Conservation (phyloP, 2,329 filamentous ascomycete genomes). For the Colletotrichum destructivum region DNA sequence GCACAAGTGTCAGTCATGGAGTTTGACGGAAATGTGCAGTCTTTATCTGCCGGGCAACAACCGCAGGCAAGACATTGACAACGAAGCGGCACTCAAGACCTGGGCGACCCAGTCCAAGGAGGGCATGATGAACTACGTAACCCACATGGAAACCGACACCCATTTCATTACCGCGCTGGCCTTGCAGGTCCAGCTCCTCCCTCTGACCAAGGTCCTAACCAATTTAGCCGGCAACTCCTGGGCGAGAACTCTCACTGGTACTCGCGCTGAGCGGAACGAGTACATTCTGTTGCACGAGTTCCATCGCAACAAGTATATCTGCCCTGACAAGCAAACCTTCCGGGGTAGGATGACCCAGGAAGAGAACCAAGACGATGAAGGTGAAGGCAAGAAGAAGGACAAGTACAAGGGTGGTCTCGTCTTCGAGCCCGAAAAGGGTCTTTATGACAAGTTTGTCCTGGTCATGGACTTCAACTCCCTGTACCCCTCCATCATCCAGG, state of each 20-base stretch:
- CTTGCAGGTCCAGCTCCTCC: slow-evolving; percentile 90
- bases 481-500: slow-evolving; percentile 98
- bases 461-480: slow-evolving; percentile 99
- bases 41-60: slow-evolving; percentile 84
- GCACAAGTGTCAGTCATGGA: slow-evolving; percentile 98
- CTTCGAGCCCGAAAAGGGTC: slow-evolving; percentile 96
- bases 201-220: slow-evolving; percentile 93
- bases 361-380: slow-evolving; percentile 78
- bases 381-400: slow-evolving; percentile 95
- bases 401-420: slow-evolving; percentile 99
- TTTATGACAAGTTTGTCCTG: slow-evolving; percentile 98
- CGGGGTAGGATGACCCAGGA: slow-evolving; percentile 81
- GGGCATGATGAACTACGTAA: slow-evolving; percentile 93
- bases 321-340: slow-evolving; percentile 92
- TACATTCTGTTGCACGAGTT: slow-evolving; percentile 99
- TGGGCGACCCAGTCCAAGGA: slow-evolving; percentile 85
- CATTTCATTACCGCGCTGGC: slow-evolving; percentile 95
- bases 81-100: slow-evolving; percentile 86
- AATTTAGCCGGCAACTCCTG: slow-evolving; percentile 98
- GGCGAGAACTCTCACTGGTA: slow-evolving; percentile 95
- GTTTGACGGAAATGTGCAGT: slow-evolving; percentile 96
- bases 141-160: slow-evolving; percentile 94
- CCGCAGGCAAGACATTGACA: slow-evolving; percentile 87
- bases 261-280: slow-evolving; percentile 96
- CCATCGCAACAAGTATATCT: slow-evolving; percentile 96